Conservation (phyloP, 78 protist species). For the Acrasis kona region DNA sequence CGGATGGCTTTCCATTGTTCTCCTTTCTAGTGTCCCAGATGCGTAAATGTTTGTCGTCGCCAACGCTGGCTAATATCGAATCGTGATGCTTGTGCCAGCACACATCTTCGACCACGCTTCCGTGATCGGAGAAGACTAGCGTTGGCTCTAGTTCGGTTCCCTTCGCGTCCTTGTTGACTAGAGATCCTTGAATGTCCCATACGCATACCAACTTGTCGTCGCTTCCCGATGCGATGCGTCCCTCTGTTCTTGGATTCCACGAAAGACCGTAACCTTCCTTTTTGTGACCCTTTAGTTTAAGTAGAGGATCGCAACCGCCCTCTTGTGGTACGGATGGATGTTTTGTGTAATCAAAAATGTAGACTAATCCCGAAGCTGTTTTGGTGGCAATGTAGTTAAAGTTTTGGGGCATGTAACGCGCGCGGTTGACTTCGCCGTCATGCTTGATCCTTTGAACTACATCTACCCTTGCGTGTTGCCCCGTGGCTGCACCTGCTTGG, state of each 20-base stretch:
- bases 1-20: neutral
- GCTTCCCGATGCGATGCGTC: constrained; percentile 61
- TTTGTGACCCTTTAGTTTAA: constrained; percentile 68
- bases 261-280: constrained; percentile 93
- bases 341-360: constrained; percentile 75
- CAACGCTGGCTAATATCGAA: constrained; percentile 69
- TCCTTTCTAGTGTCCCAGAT: constrained; percentile 52
- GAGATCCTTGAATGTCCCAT: constrained; percentile 67
- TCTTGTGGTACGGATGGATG: constrained; percentile 59
- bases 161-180: constrained; percentile 14
- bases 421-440: constrained; percentile 85
- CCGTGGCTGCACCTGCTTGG: constrained; percentile 55
- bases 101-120: constrained; percentile 66
- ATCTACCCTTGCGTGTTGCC: constrained; percentile 40
- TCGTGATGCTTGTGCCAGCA: constrained; percentile 64
- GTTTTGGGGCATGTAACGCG: constrained; percentile 88
- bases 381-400: constrained; percentile 87
- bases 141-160: constrained; percentile 3
- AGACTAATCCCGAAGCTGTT: constrained; percentile 67
- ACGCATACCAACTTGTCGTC: constrained; percentile 78
- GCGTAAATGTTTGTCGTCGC: constrained; percentile 55
- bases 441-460: constrained; percentile 63
- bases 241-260: constrained; percentile 69
- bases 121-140: constrained; percentile 36
- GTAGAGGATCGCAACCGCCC: constrained; percentile 45